Percentiles rank a stretch among this genome's conserved stretches.
Evolutionary conservation across 208 protist species (phyloP).

Genomic region (Phytomonas francai): DNA sequence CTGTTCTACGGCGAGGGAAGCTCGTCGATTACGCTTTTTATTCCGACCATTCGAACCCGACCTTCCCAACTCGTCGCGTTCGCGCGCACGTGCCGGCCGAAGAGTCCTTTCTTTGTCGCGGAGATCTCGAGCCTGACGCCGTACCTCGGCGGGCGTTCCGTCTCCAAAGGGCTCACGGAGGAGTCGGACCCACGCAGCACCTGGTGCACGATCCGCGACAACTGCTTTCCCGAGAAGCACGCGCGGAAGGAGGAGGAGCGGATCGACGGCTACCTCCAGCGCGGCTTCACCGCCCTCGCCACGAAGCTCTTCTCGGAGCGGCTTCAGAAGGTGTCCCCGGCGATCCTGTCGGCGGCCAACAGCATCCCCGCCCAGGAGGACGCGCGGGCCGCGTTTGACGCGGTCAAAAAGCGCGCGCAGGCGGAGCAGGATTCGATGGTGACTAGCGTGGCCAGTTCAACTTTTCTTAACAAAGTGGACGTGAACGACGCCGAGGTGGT

Average conservation of each 20-base stretch:
- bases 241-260: slow-evolving; percentile 49
- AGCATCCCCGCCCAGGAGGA: slow-evolving; percentile 67
- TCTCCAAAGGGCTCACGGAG: slow-evolving; percentile 47
- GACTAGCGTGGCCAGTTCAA: slow-evolving; percentile 46
- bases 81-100: slow-evolving; percentile 81
- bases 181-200: slow-evolving; percentile 60
- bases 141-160: slow-evolving; percentile 56
- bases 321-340: slow-evolving; percentile 66
- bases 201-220: slow-evolving; percentile 67
- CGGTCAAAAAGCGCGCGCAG: slow-evolving; percentile 30
- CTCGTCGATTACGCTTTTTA: slow-evolving; percentile 84
- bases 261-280: slow-evolving; percentile 65
- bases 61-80: slow-evolving; percentile 79
- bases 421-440: slow-evolving; percentile 53
- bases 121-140: slow-evolving; percentile 69
- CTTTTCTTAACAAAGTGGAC: slow-evolving; percentile 84
- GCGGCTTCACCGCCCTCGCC: slow-evolving; percentile 73
- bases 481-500: slow-evolving; percentile 85
- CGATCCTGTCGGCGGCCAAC: slow-evolving; percentile 65
- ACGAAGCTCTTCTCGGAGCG: slow-evolving; percentile 87
- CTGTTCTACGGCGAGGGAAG: slow-evolving; percentile 86
- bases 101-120: slow-evolving; percentile 85
- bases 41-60: slow-evolving; percentile 68
- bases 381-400: slow-evolving; percentile 17
- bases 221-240: slow-evolving; percentile 59